Evolutionary conservation across 352 stramenopile species (phyloP).

Genomic region (Thraustochytrium striatum): DNA sequence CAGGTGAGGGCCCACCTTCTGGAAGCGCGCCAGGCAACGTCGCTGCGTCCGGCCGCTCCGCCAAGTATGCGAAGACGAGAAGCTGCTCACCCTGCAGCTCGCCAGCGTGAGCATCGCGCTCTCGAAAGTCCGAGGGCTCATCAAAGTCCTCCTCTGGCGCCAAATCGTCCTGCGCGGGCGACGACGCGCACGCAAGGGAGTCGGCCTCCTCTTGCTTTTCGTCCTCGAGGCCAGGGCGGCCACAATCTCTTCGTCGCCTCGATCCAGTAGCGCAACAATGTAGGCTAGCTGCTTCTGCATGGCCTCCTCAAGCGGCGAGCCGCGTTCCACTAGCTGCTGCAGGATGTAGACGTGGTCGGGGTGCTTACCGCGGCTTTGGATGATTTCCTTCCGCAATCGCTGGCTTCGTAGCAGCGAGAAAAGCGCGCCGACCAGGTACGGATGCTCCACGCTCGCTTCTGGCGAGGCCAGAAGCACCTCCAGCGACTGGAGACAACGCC

Average conservation of each 20-base stretch:
- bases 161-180: neutral
- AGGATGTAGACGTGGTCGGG: neutral
- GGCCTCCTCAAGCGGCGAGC: neutral
- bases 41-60: no score
- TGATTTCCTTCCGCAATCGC: neutral
- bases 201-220: neutral
- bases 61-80: slow-evolving; percentile 17
- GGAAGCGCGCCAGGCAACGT: neutral
- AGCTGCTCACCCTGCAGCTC: slow-evolving; percentile 10
- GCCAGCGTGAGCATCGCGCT: neutral
- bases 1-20: neutral
- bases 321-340: neutral
- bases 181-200: no score
- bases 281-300: slow-evolving; percentile 9
- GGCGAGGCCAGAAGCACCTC: neutral
- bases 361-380: neutral
- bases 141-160: slow-evolving; percentile 6
- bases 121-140: neutral
- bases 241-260: neutral
- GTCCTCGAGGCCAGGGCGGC: no score
- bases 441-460: neutral
- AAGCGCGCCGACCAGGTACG: slow-evolving; percentile 9
- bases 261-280: slow-evolving; percentile 3
- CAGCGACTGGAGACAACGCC: neutral
- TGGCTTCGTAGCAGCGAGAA: neutral